A percentile compares a stretch with the other conserved stretches of the same genome.
Conservation (phyloP, 2,329 filamentous ascomycete genomes). For the Nemania serpens region DNA sequence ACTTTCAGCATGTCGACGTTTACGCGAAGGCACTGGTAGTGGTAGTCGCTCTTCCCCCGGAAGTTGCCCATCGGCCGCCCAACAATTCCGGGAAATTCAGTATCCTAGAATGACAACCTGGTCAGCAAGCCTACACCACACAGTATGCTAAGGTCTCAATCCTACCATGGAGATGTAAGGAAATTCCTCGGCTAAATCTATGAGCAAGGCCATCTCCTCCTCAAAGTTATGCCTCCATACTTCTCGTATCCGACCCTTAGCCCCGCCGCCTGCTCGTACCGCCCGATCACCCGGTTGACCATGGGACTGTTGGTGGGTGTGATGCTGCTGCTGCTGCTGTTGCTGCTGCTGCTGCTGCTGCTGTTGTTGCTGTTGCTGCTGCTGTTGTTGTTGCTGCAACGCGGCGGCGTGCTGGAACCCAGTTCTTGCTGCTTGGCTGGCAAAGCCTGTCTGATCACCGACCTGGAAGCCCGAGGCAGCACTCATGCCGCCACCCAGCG, state of each 20-base stretch:
- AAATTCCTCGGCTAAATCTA: slow-evolving; percentile 85
- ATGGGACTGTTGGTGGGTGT: slow-evolving; percentile 53
- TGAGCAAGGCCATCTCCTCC: slow-evolving; percentile 85
- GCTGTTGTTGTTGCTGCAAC: slow-evolving; percentile 50
- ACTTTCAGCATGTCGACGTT: slow-evolving; percentile 98
- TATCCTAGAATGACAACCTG: slow-evolving; percentile 66
- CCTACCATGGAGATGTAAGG: slow-evolving; percentile 97
- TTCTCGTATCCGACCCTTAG: slow-evolving; percentile 85
- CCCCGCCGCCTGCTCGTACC: slow-evolving; percentile 51
- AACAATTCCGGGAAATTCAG: slow-evolving; percentile 97
- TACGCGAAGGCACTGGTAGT: slow-evolving; percentile 95
- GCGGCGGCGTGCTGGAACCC: slow-evolving; percentile 77
- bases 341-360: slow-evolving; percentile 43
- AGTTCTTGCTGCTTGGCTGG: slow-evolving; percentile 85
- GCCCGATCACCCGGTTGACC: slow-evolving; percentile 43
- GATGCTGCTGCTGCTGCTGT: slow-evolving; percentile 46
- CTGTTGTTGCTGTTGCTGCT: slow-evolving; percentile 56
- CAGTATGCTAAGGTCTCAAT: slow-evolving; percentile 13
- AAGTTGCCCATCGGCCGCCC: slow-evolving; percentile 94
- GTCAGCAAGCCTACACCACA: slow-evolving; percentile 30
- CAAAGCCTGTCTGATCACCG: slow-evolving; percentile 72
- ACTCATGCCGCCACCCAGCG: slow-evolving; percentile 61
- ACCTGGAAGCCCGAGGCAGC: slow-evolving; percentile 54
- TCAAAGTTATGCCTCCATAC: slow-evolving; percentile 93
- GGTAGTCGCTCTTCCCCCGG: slow-evolving; percentile 93